Evolutionary conservation across 306 rosid genomes (phyloP).

Genomic region (Ormosia semicastrata): DNA sequence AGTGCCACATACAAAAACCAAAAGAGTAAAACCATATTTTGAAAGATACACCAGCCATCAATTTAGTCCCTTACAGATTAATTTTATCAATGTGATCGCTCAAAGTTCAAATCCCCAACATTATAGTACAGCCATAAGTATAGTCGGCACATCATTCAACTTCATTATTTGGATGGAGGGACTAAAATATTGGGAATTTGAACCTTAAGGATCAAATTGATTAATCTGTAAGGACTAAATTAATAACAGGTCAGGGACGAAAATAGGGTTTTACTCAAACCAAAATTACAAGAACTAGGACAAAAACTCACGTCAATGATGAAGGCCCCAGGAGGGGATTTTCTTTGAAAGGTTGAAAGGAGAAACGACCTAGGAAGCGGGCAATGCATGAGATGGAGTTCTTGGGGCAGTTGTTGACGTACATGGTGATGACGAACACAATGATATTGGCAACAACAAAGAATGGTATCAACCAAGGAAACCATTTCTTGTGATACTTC

Average conservation of each 20-base stretch:
- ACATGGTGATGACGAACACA: slow-evolving; percentile 74
- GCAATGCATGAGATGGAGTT: slow-evolving; percentile 79
- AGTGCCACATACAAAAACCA: not conserved
- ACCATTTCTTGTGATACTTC: slow-evolving; percentile 73
- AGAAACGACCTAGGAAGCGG: slow-evolving; percentile 66
- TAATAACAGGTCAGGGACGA: not conserved
- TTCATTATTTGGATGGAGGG: not conserved
- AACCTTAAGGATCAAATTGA: not conserved
- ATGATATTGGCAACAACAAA: slow-evolving; percentile 60
- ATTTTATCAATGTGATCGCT: too few species aligned
- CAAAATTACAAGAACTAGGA: not conserved
- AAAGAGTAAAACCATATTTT: not conserved
- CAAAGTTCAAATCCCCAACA: not conserved
- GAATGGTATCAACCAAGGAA: slow-evolving; percentile 69
- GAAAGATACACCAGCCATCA: too few species aligned
- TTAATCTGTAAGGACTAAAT: not conserved
- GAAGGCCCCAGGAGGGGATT: slow-evolving; percentile 96
- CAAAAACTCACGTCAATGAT: slow-evolving; percentile 63
- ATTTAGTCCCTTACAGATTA: not conserved
- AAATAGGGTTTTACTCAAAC: not conserved
- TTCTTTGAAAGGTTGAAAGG: slow-evolving; percentile 88
- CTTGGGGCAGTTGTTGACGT: slow-evolving; percentile 84
- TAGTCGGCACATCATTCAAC: not conserved
- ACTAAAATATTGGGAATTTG: not conserved
- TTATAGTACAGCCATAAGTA: not conserved